Conservation (phyloP, 306 rosid genomes). For the Ziziphus jujuba region DNA sequence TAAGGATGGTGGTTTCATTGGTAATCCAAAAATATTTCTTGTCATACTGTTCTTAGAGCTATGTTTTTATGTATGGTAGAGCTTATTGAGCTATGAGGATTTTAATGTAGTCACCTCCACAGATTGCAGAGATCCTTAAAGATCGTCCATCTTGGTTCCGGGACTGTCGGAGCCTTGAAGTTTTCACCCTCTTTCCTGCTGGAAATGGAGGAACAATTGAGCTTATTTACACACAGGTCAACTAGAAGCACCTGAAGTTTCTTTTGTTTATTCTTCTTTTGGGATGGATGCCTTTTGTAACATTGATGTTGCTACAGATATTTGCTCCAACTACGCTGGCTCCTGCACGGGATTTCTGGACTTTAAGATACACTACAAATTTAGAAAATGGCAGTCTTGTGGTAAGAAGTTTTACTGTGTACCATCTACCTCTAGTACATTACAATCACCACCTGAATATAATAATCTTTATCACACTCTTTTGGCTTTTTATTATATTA, state of each 20-base stretch:
- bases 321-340: constrained; percentile 95
- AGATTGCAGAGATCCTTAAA: constrained; percentile 99
- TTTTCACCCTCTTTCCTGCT: constrained; percentile 89
- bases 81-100: constrained; percentile 2
- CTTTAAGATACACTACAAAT: constrained; percentile 83
- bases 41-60: neutral
- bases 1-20: constrained; percentile 16
- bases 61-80: neutral
- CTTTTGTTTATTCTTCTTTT: neutral
- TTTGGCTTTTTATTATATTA: no score
- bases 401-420: constrained; percentile 42
- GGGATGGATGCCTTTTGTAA: neutral
- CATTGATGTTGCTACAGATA: constrained; percentile 46
- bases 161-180: constrained; percentile 96
- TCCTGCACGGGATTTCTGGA: constrained; percentile 99
- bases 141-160: constrained; percentile 99
- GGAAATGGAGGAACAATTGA: constrained; percentile 96
- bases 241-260: neutral
- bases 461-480: neutral
- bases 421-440: neutral
- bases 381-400: constrained; percentile 93
- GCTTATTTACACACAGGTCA: constrained; percentile 91
- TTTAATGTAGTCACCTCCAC: constrained; percentile 21
- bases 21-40: neutral
- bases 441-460: neutral